Conservation (phyloP, 2,329 filamentous ascomycete species). For the Scedosporium aurantiacum region DNA sequence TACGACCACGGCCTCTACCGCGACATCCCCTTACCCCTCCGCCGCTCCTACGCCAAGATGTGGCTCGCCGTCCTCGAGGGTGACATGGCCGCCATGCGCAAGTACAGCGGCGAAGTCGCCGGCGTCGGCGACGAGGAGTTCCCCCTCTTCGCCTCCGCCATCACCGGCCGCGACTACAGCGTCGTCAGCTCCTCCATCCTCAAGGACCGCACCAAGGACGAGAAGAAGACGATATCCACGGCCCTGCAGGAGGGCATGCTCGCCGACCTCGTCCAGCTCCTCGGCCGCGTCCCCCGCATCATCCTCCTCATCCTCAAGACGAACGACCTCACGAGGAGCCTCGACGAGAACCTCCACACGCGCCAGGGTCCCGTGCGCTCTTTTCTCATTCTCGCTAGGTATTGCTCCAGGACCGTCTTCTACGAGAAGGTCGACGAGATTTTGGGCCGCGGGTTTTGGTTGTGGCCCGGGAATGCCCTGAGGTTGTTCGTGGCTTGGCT, state of each 20-base stretch:
- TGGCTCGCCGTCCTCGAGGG: conserved; percentile 94
- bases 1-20: conserved; percentile 97
- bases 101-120: conserved; percentile 80
- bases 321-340: conserved; percentile 85
- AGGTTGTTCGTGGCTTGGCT: conserved; percentile 45
- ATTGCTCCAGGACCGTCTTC: conserved; percentile 56
- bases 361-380: conserved; percentile 52
- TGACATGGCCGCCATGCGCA: conserved; percentile 75
- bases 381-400: conserved; percentile 58
- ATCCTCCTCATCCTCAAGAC: conserved; percentile 95
- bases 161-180: conserved; percentile 84
- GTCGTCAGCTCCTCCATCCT: conserved; percentile 48
- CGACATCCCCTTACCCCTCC: conserved; percentile 68
- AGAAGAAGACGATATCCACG: conserved; percentile 78
- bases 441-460: conserved; percentile 37
- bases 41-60: conserved; percentile 86
- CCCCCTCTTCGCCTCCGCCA: conserved; percentile 88
- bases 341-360: conserved; percentile 84
- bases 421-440: conserved; percentile 53
- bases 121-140: conserved; percentile 85
- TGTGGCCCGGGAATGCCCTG: conserved; percentile 46
- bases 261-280: conserved; percentile 74
- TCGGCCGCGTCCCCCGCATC: conserved; percentile 80
- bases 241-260: conserved; percentile 82
- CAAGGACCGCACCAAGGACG: conserved; percentile 53